Conservation (phyloP, 2,329 filamentous ascomycete genomes). For the Aspergillus versicolor region DNA sequence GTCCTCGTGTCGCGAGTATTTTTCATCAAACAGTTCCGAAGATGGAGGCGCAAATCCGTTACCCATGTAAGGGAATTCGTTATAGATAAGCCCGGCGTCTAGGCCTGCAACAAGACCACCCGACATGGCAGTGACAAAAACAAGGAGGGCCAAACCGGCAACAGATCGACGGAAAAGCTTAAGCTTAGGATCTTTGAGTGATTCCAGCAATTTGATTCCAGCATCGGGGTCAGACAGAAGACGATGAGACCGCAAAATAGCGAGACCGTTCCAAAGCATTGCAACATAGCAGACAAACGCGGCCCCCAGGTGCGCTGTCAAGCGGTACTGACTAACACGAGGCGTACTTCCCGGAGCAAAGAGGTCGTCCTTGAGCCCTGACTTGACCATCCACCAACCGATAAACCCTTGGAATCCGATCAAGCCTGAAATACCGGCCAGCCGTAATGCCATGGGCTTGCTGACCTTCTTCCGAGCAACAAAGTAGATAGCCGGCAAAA, state of each 20-base stretch:
- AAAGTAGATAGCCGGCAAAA: constrained; percentile 85
- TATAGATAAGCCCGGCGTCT: constrained; percentile 96
- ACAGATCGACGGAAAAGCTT: constrained; percentile 71
- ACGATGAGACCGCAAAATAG: constrained; percentile 74
- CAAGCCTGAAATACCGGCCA: constrained; percentile 79
- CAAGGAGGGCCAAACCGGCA: constrained; percentile 67
- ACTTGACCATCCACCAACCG: constrained; percentile 99
- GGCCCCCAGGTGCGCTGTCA: constrained; percentile 83
- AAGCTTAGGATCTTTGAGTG: constrained; percentile 67
- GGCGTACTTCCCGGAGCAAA: constrained; percentile 89
- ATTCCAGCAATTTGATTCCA: constrained; percentile 60
- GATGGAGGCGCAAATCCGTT: constrained; percentile 75
- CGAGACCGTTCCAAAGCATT: constrained; percentile 88
- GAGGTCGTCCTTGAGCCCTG: constrained; percentile 89
- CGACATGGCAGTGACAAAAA: constrained; percentile 90
- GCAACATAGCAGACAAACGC: constrained; percentile 91
- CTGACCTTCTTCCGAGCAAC: constrained; percentile 77
- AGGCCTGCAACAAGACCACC: constrained; percentile 91
- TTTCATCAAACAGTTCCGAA: constrained; percentile 78
- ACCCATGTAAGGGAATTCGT: constrained; percentile 97
- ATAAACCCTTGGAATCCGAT: constrained; percentile 95
- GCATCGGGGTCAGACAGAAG: constrained; percentile 67
- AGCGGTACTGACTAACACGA: constrained; percentile 88
- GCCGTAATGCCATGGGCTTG: constrained; percentile 70
- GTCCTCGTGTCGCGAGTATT: constrained; percentile 79